A percentile compares a stretch with the other conserved stretches of the same genome.
Evolutionary conservation across 2,329 filamentous ascomycete species (phyloP).

Genomic region (Fusarium heterosporum): DNA sequence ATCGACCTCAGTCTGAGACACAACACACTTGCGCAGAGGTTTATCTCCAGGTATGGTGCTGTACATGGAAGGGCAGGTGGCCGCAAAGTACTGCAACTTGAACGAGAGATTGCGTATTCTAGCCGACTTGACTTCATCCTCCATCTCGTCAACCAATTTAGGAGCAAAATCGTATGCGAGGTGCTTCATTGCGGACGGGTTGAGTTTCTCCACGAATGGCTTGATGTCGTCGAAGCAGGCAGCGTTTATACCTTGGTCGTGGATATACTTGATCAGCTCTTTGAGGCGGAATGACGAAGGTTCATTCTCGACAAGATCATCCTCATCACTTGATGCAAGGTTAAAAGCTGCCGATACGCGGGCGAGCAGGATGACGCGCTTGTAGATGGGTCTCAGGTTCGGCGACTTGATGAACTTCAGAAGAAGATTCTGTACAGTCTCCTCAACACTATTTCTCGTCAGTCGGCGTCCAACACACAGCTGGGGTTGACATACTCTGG

Average conservation of each 20-base stretch:
- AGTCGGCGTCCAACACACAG: neutral
- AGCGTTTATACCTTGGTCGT: slow-evolving; percentile 52
- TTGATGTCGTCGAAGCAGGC: slow-evolving; percentile 63
- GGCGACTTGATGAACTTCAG: slow-evolving; percentile 47
- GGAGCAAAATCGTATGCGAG: slow-evolving; percentile 55
- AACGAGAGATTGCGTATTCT: slow-evolving; percentile 52
- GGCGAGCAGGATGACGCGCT: slow-evolving; percentile 55
- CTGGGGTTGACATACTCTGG: slow-evolving; percentile 48
- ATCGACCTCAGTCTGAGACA: slow-evolving; percentile 41
- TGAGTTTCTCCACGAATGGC: slow-evolving; percentile 57
- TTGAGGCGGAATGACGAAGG: slow-evolving; percentile 50
- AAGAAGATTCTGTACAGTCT: slow-evolving; percentile 49
- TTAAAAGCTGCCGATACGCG: slow-evolving; percentile 54
- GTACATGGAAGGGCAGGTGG: slow-evolving; percentile 53
- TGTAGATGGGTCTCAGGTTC: slow-evolving; percentile 54
- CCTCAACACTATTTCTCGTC: slow-evolving; percentile 42
- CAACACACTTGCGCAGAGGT: slow-evolving; percentile 40
- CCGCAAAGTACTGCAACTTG: slow-evolving; percentile 60
- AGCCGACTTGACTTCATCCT: slow-evolving; percentile 41
- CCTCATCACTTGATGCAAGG: slow-evolving; percentile 47
- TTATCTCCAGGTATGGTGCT: slow-evolving; percentile 32
- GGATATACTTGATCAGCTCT: slow-evolving; percentile 54
- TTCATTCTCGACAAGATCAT: slow-evolving; percentile 46
- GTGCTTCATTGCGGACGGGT: slow-evolving; percentile 54
- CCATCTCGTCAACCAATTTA: slow-evolving; percentile 47